These are phyloP conservation scores for Aspergillus tanneri DNA, from an alignment of 2,329 filamentous ascomycete species.

Conservation along the genomic window DNA sequence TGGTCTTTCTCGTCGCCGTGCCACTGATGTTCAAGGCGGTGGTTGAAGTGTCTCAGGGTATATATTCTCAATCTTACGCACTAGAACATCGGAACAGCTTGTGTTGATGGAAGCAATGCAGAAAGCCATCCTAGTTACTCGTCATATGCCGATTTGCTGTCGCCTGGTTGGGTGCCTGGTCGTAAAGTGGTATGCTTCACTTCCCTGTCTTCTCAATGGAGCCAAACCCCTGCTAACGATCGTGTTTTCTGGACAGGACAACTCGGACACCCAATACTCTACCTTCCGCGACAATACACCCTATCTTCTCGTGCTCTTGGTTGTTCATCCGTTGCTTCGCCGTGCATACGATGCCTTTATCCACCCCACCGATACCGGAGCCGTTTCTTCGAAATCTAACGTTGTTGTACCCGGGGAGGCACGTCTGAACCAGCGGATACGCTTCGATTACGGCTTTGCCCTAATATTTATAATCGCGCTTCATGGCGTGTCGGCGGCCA, in stretches of 20 bases:
- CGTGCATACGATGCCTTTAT: constrained; percentile 63
- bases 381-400: constrained; percentile 21
- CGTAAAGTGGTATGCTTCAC: constrained; percentile 70
- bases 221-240: neutral
- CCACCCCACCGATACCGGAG: constrained; percentile 40
- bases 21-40: constrained; percentile 91
- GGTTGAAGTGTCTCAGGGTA: constrained; percentile 79
- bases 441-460: constrained; percentile 82
- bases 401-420: constrained; percentile 48
- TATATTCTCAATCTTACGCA: constrained; percentile 15
- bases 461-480: constrained; percentile 73
- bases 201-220: neutral
- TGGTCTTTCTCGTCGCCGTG: constrained; percentile 64
- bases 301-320: constrained; percentile 69
- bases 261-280: constrained; percentile 83
- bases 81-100: neutral
- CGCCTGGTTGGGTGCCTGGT: constrained; percentile 85
- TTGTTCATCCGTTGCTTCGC: constrained; percentile 77
- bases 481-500: constrained; percentile 81
- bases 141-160: constrained; percentile 69
- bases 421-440: constrained; percentile 66
- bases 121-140: constrained; percentile 78
- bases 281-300: constrained; percentile 84
- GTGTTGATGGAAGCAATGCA: constrained; percentile 38
- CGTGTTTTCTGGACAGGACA: constrained; percentile 59